These are phyloP conservation scores for Hypsizygus marmoreus DNA, from an alignment of 768 basidiomycete genomes.

Conservation along the genomic window DNA sequence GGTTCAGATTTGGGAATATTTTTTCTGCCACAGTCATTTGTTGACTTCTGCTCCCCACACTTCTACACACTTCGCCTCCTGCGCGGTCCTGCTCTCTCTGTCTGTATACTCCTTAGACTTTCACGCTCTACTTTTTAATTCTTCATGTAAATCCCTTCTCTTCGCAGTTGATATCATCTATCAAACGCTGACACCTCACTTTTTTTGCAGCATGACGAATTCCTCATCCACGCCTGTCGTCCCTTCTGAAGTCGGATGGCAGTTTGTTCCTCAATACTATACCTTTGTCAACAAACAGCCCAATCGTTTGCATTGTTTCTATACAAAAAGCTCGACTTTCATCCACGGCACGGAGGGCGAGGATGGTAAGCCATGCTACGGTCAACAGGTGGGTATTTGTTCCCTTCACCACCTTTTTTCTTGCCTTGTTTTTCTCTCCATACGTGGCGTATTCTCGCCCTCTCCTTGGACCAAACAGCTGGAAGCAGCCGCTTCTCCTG, in stretches of 20 bases:
- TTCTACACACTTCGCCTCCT: constrained; percentile 19
- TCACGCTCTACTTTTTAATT: constrained; percentile 33
- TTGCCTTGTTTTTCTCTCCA: neutral
- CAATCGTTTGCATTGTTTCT: constrained; percentile 96
- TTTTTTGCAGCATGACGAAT: constrained; percentile 35
- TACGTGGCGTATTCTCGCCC: constrained; percentile 7
- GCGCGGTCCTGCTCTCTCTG: constrained; percentile 25
- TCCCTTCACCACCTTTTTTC: neutral
- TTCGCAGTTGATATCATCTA: neutral
- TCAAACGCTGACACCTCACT: neutral
- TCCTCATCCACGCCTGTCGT: constrained; percentile 55
- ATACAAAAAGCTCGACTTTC: constrained; percentile 97
- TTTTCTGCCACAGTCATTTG: constrained; percentile 29
- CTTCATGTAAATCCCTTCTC: constrained; percentile 27
- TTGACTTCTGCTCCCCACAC: constrained; percentile 29
- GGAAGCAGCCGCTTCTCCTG: no score
- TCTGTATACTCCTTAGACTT: constrained; percentile 41
- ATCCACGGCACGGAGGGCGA: constrained; percentile 98
- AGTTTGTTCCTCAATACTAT: constrained; percentile 99
- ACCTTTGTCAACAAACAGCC: constrained; percentile 99
- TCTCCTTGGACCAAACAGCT: no score
- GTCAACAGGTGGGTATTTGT: constrained; percentile 76
- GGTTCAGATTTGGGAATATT: constrained; percentile 25
- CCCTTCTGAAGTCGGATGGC: constrained; percentile 97
- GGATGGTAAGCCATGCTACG: constrained; percentile 84